Evolutionary conservation across 495 filamentous ascomycete genomes (phyloP).

Genomic region (Acidiella bohemica): DNA sequence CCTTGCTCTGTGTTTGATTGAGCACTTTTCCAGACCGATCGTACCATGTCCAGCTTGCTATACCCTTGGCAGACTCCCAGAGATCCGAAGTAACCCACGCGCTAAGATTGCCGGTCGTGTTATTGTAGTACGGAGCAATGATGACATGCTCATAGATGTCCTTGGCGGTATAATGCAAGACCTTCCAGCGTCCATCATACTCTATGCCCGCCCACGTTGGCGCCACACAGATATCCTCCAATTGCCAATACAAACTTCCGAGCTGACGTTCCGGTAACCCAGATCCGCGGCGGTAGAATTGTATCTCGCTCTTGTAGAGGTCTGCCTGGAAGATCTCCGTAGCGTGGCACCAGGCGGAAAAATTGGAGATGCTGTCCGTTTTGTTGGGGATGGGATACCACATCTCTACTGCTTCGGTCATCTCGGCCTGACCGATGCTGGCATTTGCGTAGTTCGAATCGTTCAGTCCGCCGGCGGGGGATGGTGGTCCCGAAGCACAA

Average conservation of each 20-base stretch:
- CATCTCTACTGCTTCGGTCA: conserved; percentile 45
- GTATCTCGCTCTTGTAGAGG: conserved; percentile 48
- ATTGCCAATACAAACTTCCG: conserved; percentile 53
- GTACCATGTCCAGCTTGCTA: conserved; percentile 22
- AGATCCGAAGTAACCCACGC: conserved; percentile 49
- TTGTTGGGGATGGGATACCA: conserved; percentile 53
- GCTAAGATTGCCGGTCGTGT: conserved; percentile 35
- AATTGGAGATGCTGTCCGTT: conserved; percentile 44
- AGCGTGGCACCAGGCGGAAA: conserved; percentile 54
- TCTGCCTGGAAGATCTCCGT: conserved; percentile 60
- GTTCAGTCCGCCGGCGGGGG: conserved; percentile 42
- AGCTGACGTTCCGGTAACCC: conserved; percentile 47
- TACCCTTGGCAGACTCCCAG: conserved; percentile 28
- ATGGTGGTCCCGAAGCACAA: conserved; percentile 54
- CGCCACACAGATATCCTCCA: conserved; percentile 32
- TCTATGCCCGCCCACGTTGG: conserved; percentile 55
- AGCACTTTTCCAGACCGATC: conserved; percentile 24
- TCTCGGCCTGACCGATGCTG: conserved; percentile 44
- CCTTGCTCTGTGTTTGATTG: conserved; percentile 4
- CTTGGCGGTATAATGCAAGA: conserved; percentile 45
- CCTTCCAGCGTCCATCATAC: conserved; percentile 53
- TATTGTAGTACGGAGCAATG: conserved; percentile 48
- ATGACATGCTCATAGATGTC: conserved; percentile 51
- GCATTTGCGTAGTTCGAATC: conserved; percentile 32
- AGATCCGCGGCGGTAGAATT: conserved; percentile 51